Evolutionary conservation across 139 green algal genomes (phyloP).

Genomic region (Chlorella sp.): DNA sequence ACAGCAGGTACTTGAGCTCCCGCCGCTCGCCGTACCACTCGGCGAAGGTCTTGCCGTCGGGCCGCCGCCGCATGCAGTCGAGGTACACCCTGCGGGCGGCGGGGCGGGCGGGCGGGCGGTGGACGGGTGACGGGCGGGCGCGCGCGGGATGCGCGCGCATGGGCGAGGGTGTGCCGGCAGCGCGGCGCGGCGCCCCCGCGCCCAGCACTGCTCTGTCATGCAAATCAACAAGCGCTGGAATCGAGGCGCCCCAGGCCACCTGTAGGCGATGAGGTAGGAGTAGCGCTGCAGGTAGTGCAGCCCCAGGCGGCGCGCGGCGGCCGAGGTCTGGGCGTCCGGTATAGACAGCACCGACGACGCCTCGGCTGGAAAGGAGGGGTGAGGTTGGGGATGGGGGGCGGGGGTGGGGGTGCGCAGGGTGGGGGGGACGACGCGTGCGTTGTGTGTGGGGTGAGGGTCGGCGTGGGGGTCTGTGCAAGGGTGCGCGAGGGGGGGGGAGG

Average conservation of each 20-base stretch:
- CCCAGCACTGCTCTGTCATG: background rate
- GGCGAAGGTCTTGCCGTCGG: slow-evolving; percentile 35
- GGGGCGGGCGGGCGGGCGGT: background rate
- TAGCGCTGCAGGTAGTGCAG: slow-evolving; percentile 94
- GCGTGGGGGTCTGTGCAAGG: too few relatives aligned
- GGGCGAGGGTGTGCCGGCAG: too few relatives aligned
- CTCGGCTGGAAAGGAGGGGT: too few relatives aligned
- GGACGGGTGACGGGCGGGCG: too few relatives aligned
- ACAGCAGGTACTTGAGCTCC: slow-evolving; percentile 66
- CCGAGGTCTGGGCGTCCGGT: too few relatives aligned
- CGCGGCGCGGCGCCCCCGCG: too few relatives aligned
- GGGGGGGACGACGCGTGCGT: background rate
- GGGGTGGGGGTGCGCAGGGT: background rate
- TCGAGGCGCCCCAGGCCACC: too few relatives aligned
- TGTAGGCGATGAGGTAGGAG: slow-evolving; percentile 84
- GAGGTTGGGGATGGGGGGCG: background rate
- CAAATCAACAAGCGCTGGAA: background rate
- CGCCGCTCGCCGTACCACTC: slow-evolving; percentile 60
- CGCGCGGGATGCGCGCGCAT: too few relatives aligned
- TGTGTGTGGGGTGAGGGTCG: too few relatives aligned
- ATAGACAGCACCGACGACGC: too few relatives aligned
- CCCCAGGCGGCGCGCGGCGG: slow-evolving; percentile 75
- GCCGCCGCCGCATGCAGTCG: background rate
- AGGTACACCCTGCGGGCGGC: background rate
- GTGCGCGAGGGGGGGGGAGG: too few relatives aligned